Evolutionary conservation across 768 basidiomycete genomes (phyloP), one percentile per base, ranked within the genome.

Genomic region (Crassisporium funariophilum): DNA sequence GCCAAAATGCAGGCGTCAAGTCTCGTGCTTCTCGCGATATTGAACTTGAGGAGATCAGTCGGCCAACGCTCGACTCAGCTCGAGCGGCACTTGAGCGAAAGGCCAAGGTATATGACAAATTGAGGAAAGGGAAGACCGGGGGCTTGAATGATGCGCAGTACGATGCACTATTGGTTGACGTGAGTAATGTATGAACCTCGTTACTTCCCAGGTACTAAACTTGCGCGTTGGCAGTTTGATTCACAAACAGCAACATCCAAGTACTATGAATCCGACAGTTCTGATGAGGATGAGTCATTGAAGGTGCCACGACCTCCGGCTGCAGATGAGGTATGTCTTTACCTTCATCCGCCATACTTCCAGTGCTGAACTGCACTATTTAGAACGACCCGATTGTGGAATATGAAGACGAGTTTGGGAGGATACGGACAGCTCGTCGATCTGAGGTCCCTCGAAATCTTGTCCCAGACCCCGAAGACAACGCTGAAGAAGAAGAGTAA

Each of bases 391-490:
- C 89, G 9, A 68, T 91, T 22, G 74, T 92, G 4, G 91, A 93
- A 62, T 92, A 91, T 49, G 82, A 86, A 60, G 91, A 94, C 53
- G 91, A 93, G 59, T 91, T 90, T 59, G 91, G 91, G 25, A 82
- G 91, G n/a, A 55, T 81, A 29, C 73, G 89, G 49, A 87, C 78
- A 1, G 81, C 78, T 13, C 76, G 74, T 41, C 77, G 78, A 8
- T 92, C 91, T 10, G 88, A 93, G 58, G 78, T 93, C 1, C 91
- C 91, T 31, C 76, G 88, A 25, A 69, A 87, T 49, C 68, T 89
- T 7, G 59, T 80, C 4, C 72, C 71, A 7, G 59, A 71, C 24
- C 49, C 67, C n/a, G 71, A 74, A 25, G 70, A 77, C 15, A 73
- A 78, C 17, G 69, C 61, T 4, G 79, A 82, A 40, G 75, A 79